These are phyloP conservation scores for Salix dunnii DNA, from an alignment of 345 rosid genomes.

Conservation along the genomic window DNA sequence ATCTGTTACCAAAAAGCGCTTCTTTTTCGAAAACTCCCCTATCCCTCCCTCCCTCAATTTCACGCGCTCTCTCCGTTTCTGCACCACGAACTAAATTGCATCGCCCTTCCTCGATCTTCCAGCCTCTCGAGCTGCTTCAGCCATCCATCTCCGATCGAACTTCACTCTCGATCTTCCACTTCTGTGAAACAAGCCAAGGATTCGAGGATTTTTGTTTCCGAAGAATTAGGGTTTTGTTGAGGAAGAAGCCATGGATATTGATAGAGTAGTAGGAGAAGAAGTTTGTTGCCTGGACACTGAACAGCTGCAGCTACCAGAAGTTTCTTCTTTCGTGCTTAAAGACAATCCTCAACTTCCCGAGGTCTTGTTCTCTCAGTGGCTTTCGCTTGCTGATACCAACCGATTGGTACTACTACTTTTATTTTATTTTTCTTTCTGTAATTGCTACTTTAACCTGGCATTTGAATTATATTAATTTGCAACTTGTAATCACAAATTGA, in stretches of 20 bases:
- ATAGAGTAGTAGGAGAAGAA: conserved; percentile 22
- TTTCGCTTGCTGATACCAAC: conserved; percentile 65
- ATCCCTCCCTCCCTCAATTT: neutral
- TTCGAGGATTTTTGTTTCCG: neutral
- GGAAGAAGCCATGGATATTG: conserved; percentile 24
- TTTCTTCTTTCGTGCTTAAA: conserved; percentile 55
- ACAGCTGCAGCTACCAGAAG: conserved; percentile 67
- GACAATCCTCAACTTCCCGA: conserved; percentile 50
- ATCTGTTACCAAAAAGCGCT: neutral
- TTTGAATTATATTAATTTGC: neutral
- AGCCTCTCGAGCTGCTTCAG: neutral
- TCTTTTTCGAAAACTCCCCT: neutral
- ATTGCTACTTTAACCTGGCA: neutral
- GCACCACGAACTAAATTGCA: neutral
- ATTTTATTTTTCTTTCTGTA: neutral
- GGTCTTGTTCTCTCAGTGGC: conserved; percentile 75
- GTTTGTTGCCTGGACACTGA: conserved; percentile 51
- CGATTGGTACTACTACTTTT: conserved; percentile 45
- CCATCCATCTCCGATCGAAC: neutral
- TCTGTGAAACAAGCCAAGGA: neutral
- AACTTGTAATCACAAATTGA: neutral
- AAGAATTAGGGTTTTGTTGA: neutral
- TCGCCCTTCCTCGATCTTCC: neutral
- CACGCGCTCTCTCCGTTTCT: neutral
- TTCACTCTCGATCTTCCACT: neutral